Base-by-base conservation (phyloP, 2,329 filamentous ascomycete genomes). In the Conoideocrella luteorostrata region DNA sequence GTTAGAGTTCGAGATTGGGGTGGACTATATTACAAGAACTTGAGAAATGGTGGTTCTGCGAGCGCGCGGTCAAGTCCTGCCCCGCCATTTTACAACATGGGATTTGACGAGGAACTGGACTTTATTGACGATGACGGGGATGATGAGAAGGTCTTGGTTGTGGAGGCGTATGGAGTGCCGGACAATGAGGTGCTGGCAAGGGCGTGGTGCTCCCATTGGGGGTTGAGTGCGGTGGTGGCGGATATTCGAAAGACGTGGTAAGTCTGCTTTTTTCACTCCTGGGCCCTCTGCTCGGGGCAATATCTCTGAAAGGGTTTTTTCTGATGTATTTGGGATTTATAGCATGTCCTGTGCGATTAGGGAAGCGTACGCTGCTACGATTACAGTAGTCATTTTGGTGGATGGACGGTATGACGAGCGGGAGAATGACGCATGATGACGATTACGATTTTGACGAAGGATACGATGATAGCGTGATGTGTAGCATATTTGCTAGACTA, bases 151-250 rank as follows among this genome's bases (percentile, higher is more conserved):
- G 83, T 89, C 4, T 67, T 89, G 7, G 80, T 84, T 4, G 72
- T 88, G 12, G 82, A 88, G 63, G 82, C 84, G 1, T 81, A 86
- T 58, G 85, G 85, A 1, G 82, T 84, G 18, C 70, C 70, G 39
- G 85, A 88, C 60, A 88, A 88, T 52, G 85, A 88, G 61, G 84
- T 88, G 4, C 73, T 89, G 53, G 84, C 82, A 1, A 69, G 85
- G 49, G 84, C 85, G 6, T 89, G 85, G 85, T 88, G 84, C 59
- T 77, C 82, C 44, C 82, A 87, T 54, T 86, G 83, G 77, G 85
- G 85, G 3, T 63, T 87, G 53, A 81, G 75, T 56, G 84, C 85
- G 1, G 66, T 89, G 15, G 75, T 88, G 46, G 83, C 83, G 7
- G 82, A 88, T 60, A 60, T 86, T 41, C 68, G 74, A 46, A 78